Base-by-base conservation (phyloP, 441 rosid genomes). In the Erodium moschatum region DNA sequence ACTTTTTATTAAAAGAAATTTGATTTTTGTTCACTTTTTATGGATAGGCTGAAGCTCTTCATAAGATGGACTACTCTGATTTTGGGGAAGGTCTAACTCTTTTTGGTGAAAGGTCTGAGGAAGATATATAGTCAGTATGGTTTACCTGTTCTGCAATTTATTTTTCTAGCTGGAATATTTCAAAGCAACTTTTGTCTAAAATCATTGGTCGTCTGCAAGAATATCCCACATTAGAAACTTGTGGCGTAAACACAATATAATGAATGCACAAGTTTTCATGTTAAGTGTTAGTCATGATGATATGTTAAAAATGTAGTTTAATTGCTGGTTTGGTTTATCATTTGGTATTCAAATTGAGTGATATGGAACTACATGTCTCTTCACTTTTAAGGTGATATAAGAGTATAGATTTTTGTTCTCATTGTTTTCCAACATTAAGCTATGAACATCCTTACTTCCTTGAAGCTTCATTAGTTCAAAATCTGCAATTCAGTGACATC, bases 21-120 rank as follows among this genome's bases (percentile, higher is more conserved):
- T 54, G 8, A 52, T 54, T 8, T 10, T 1, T 31, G 19, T 44
- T 18, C 15, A 33, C 18, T 29, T 50, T 50, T 61, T 29, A 48
- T 78, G 24, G 56, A 6, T 80, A 94, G 97, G 94, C 89, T 74
- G 85, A 86, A 78, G 67, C 67, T 74, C 61, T 88, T 35, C 80
- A 87, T 19, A 74, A 74, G 73, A 89, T 94, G 97, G 86, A 48
- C 12, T 5, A 1, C 60, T 78, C 83, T 50, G 75, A 79, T 72
- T 94, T 94, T 79, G 99, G 99, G 67, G 97, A 91, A 80, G 99
- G 99, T 29, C 79, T 94, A 80, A 88, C 99, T 69, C 95, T 91
- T 73, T 82, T 88, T 64, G 92, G 90, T 7, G 82, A 87, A 74
- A 94, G 89, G 97, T 94, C 56, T 19, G 84, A 60, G 12, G 38